Percentiles rank a stretch among this genome's conserved stretches.
Evolutionary conservation across 2,329 filamentous ascomycete species (phyloP).

Genomic region (Macroventuria anomochaeta): DNA sequence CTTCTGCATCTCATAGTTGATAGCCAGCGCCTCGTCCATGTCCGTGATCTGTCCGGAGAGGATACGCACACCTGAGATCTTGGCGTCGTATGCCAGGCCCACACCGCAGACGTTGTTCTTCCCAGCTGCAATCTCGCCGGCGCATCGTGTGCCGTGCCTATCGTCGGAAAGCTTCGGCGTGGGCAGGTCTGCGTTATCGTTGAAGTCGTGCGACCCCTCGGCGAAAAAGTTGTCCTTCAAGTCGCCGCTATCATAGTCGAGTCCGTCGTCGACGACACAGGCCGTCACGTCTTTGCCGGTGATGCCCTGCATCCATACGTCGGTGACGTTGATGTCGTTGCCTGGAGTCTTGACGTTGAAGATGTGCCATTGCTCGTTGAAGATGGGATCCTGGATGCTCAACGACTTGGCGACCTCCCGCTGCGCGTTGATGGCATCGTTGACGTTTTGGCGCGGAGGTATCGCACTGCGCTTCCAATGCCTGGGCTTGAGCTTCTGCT

Average conservation of each 20-base stretch:
- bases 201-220: constrained; percentile 93
- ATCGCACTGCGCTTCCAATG: constrained; percentile 64
- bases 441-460: constrained; percentile 36
- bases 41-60: constrained; percentile 90
- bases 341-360: constrained; percentile 81
- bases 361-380: constrained; percentile 93
- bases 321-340: constrained; percentile 96
- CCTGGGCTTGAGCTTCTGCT: constrained; percentile 70
- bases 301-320: constrained; percentile 86
- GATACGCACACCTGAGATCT: constrained; percentile 89
- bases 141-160: constrained; percentile 89
- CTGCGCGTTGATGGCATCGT: constrained; percentile 57
- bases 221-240: constrained; percentile 93
- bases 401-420: constrained; percentile 60
- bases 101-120: constrained; percentile 92
- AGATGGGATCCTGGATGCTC: constrained; percentile 87
- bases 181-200: constrained; percentile 80
- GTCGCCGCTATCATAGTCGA: constrained; percentile 95
- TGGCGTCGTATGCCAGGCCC: constrained; percentile 93
- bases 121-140: constrained; percentile 91
- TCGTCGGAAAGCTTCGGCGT: constrained; percentile 85
- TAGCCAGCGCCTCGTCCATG: constrained; percentile 86
- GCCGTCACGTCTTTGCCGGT: constrained; percentile 89
- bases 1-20: constrained; percentile 89
- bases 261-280: constrained; percentile 92